phyloP scores from a whole-genome alignment of 306 rosid genomes.

The Trifolium subterraneum region DNA sequence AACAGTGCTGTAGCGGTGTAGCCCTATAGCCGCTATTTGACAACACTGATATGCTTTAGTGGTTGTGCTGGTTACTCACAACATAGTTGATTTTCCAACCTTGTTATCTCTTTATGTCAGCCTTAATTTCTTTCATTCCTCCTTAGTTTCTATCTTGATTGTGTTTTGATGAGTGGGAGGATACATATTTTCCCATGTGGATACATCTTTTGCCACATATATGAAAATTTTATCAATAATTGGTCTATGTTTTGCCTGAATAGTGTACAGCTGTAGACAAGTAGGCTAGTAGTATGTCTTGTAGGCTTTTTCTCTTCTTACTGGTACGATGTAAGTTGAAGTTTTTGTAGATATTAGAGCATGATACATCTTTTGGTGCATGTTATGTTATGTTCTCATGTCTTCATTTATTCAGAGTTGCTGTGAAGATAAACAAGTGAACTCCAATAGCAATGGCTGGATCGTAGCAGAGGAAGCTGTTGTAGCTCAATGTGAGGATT shows the following conservation, averaged over 20 bases:
- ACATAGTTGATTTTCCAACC: constrained; percentile 14
- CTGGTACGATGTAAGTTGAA: constrained; percentile 3
- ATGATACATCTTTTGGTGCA: not conserved
- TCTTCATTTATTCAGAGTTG: constrained; percentile 60
- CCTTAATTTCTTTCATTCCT: constrained; percentile 35
- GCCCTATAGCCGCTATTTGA: too few species aligned
- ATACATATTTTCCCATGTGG: not conserved
- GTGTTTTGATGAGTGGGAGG: not conserved
- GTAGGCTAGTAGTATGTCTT: not conserved
- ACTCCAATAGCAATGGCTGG: constrained; percentile 54
- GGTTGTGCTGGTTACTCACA: not conserved
- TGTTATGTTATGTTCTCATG: constrained; percentile 11
- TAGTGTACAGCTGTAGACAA: not conserved
- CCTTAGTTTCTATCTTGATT: constrained; percentile 16
- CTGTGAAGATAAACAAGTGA: constrained; percentile 49
- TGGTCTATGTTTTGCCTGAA: not conserved
- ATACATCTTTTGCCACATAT: not conserved
- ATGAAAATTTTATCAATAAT: not conserved
- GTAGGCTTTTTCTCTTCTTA: constrained; percentile 25
- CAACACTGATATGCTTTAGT: too few species aligned
- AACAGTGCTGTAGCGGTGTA: too few species aligned
- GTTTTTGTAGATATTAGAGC: not conserved
- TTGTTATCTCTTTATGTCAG: not conserved
- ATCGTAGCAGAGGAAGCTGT: constrained; percentile 71
- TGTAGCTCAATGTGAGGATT: constrained; percentile 64